Evolutionary conservation across 305 asterid species (phyloP).

Genomic region (Plantago coronopus): DNA sequence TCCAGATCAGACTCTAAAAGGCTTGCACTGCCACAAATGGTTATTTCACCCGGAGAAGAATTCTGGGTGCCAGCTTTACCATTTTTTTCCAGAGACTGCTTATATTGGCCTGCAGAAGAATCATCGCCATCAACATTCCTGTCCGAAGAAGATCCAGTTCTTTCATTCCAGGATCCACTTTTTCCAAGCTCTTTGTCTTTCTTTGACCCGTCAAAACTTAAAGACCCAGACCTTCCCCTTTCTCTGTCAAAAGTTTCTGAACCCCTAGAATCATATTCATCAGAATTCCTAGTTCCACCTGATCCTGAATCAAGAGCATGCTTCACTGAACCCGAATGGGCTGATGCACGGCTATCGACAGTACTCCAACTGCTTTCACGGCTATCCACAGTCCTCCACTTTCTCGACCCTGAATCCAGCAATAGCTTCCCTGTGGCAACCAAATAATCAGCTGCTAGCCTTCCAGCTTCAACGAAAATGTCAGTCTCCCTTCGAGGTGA

Average conservation of each 20-base stretch:
- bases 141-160: slow-evolving; percentile 37
- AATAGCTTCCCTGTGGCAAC: slow-evolving; percentile 73
- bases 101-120: slow-evolving; percentile 33
- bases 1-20: slow-evolving; percentile 34
- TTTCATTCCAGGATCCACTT: slow-evolving; percentile 52
- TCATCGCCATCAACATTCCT: slow-evolving; percentile 41
- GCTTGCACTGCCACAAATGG: slow-evolving; percentile 33
- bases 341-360: slow-evolving; percentile 48
- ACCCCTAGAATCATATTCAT: slow-evolving; percentile 42
- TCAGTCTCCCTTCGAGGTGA: slow-evolving; percentile 43
- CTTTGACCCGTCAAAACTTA: slow-evolving; percentile 45
- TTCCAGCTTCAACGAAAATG: slow-evolving; percentile 85
- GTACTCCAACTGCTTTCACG: slow-evolving; percentile 31
- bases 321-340: slow-evolving; percentile 56
- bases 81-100: slow-evolving; percentile 38
- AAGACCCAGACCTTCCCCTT: slow-evolving; percentile 54
- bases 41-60: slow-evolving; percentile 40
- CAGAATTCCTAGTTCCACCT: slow-evolving; percentile 48
- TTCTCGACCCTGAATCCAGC: slow-evolving; percentile 63
- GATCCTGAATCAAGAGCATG: slow-evolving; percentile 41
- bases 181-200: slow-evolving; percentile 48
- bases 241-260: slow-evolving; percentile 42
- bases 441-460: slow-evolving; percentile 81
- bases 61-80: slow-evolving; percentile 34
- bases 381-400: slow-evolving; percentile 48